Percentiles rank a stretch among this genome's conserved stretches.
phyloP scores from a whole-genome alignment of 83 land plant genomes.

The Picea abies region DNA sequence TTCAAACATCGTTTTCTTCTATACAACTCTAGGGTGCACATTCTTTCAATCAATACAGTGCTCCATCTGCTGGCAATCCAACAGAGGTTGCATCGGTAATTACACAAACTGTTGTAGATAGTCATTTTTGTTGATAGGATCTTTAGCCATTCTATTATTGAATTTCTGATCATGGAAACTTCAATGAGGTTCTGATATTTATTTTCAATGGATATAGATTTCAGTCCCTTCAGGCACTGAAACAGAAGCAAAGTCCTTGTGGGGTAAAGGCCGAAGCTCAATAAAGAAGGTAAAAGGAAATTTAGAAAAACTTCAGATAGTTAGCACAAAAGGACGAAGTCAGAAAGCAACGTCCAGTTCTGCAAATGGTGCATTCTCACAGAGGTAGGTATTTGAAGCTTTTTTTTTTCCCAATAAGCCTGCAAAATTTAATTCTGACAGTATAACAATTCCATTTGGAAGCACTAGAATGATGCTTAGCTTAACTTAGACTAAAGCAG shows the following conservation, averaged over 20 bases:
- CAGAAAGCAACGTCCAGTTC: slow-evolving; percentile 57
- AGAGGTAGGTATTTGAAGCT: slow-evolving; percentile 42
- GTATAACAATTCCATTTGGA: not conserved
- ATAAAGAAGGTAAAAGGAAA: slow-evolving; percentile 59
- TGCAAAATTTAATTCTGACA: not conserved
- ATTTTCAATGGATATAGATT: slow-evolving; percentile 24
- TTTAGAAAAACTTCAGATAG: slow-evolving; percentile 38
- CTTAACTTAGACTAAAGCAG: not conserved
- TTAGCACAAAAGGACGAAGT: slow-evolving; percentile 44
- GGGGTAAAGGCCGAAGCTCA: slow-evolving; percentile 46
- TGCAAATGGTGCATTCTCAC: slow-evolving; percentile 50
- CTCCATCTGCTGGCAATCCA: slow-evolving; percentile 1
- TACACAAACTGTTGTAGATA: not conserved
- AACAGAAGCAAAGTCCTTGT: slow-evolving; percentile 38
- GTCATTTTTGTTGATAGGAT: not conserved
- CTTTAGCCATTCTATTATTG: not conserved
- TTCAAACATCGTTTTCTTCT: not conserved
- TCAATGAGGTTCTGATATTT: not conserved
- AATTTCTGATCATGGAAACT: not conserved
- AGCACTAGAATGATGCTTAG: not conserved
- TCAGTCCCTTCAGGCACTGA: slow-evolving; percentile 28
- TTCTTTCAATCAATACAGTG: slow-evolving; percentile 34
- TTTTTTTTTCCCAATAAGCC: not conserved
- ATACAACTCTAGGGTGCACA: slow-evolving; percentile 20
- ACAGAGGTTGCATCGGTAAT: slow-evolving; percentile 14